phyloP scores from a whole-genome alignment of 202 grass and related monocot species.

The Brachypodium distachyon region DNA sequence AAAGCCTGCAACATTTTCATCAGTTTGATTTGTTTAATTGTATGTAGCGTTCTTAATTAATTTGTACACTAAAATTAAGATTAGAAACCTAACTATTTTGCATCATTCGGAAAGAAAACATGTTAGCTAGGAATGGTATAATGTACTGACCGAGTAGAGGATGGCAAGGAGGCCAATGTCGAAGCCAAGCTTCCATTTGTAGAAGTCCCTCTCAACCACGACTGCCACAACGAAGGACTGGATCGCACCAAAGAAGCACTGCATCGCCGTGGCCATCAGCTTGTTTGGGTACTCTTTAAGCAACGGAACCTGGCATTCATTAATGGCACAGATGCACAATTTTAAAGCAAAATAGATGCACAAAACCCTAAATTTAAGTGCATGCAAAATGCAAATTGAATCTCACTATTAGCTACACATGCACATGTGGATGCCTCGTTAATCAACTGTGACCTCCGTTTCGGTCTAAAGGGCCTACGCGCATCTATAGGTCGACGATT shows the following conservation, averaged over 20 bases:
- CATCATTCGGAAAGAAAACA: neutral
- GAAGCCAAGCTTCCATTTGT: slow-evolving; percentile 40
- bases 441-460: no score
- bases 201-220: slow-evolving; percentile 26
- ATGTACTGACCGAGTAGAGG: slow-evolving; percentile 11
- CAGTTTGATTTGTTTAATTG: neutral
- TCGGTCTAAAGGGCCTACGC: no score
- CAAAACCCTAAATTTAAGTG: neutral
- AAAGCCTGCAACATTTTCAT: neutral
- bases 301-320: slow-evolving; percentile 5
- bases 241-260: slow-evolving; percentile 33
- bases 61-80: neutral
- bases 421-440: no score
- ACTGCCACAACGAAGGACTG: slow-evolving; percentile 25
- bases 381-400: no score
- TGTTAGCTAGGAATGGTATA: neutral
- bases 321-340: neutral
- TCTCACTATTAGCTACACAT: no score
- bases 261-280: slow-evolving; percentile 23
- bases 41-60: neutral
- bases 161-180: slow-evolving; percentile 27
- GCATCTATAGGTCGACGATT: no score
- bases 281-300: slow-evolving; percentile 43
- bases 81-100: neutral
- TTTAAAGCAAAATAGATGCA: neutral